Conservation (phyloP, 148 eudicot species). For the Camellia sinensis region DNA sequence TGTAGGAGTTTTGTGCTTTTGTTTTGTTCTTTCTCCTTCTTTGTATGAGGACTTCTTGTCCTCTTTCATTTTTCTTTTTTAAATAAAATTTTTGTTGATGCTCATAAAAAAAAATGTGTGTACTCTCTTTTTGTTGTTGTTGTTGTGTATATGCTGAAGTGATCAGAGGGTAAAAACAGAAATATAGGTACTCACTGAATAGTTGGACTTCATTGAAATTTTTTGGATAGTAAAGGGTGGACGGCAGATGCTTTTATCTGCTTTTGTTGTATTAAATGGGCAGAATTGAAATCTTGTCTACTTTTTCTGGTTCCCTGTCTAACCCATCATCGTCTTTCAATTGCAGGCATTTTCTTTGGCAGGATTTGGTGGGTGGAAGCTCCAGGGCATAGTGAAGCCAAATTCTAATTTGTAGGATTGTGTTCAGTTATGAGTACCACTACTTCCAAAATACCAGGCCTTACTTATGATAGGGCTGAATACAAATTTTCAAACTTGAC, state of each 20-base stretch:
- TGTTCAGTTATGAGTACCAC: neutral
- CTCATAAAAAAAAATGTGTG: too few relatives aligned
- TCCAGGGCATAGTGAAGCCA: slow-evolving; percentile 59
- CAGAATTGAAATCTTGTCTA: neutral
- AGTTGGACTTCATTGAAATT: too few relatives aligned
- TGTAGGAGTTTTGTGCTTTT: too few relatives aligned
- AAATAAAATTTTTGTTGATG: too few relatives aligned
- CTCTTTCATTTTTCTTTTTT: too few relatives aligned
- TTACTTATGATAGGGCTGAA: neutral
- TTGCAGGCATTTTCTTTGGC: slow-evolving; percentile 76
- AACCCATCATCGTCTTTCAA: slow-evolving; percentile 6
- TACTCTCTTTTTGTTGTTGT: too few relatives aligned
- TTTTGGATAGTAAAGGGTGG: too few relatives aligned
- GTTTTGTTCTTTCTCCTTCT: too few relatives aligned
- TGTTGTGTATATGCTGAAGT: too few relatives aligned
- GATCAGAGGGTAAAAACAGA: too few relatives aligned
- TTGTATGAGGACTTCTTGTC: too few relatives aligned
- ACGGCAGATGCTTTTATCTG: neutral
- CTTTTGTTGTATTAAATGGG: neutral
- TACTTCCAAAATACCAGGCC: neutral
- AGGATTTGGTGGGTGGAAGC: slow-evolving; percentile 86
- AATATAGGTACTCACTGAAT: too few relatives aligned
- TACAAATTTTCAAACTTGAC: neutral
- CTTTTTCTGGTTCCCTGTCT: neutral
- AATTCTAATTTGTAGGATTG: slow-evolving; percentile 22